Conservation (phyloP, 2,329 filamentous ascomycete species). For the Cladorrhinum sp. region DNA sequence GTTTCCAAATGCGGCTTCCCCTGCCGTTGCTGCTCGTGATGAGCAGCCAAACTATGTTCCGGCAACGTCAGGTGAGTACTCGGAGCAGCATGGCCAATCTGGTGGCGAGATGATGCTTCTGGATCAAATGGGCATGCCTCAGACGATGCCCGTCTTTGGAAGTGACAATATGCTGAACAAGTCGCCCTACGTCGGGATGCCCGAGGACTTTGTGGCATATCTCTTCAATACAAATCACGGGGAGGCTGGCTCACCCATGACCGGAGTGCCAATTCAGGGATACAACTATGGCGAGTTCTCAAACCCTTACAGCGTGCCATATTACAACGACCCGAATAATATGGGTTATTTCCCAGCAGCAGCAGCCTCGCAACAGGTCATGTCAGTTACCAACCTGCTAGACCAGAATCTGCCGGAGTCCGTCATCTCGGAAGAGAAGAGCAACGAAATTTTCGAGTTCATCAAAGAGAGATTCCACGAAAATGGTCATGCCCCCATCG, state of each 20-base stretch:
- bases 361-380: conserved; percentile 67
- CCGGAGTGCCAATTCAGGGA: conserved; percentile 47
- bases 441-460: conserved; percentile 76
- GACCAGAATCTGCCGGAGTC: conserved; percentile 78
- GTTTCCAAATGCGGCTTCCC: conserved; percentile 42
- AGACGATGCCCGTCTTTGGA: conserved; percentile 82
- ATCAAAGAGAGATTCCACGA: conserved; percentile 82
- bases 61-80: conserved; percentile 43
- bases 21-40: conserved; percentile 35
- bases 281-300: conserved; percentile 54
- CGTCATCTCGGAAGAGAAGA: conserved; percentile 81
- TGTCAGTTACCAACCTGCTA: conserved; percentile 83
- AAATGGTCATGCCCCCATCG: conserved; percentile 68
- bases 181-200: conserved; percentile 78
- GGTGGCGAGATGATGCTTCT: conserved; percentile 57
- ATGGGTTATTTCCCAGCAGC: conserved; percentile 58
- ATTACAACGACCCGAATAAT: conserved; percentile 47
- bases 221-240: conserved; percentile 70
- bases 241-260: conserved; percentile 48
- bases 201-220: conserved; percentile 83
- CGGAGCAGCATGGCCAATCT: conserved; percentile 44
- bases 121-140: conserved; percentile 61
- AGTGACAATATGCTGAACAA: conserved; percentile 74
- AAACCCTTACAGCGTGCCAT: conserved; percentile 48
- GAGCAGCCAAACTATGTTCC: conserved; percentile 36